A percentile compares a stretch with the other conserved stretches of the same genome.
Evolutionary conservation across 2,329 filamentous ascomycete species (phyloP).

Genomic region (Epichloe elymi): DNA sequence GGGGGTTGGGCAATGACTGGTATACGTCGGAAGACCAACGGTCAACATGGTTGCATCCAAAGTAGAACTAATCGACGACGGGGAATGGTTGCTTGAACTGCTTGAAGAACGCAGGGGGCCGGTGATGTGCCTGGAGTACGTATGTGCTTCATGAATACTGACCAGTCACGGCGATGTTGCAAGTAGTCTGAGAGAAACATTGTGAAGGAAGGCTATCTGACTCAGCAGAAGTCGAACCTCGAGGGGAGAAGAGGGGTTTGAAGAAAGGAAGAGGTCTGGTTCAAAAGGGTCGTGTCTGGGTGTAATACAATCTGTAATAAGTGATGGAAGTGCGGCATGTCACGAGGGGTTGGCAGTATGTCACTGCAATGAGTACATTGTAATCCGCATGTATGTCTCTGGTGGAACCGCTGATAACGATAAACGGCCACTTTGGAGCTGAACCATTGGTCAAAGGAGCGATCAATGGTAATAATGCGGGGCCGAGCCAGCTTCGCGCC

Average conservation of each 20-base stretch:
- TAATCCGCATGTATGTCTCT: background rate
- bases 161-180: constrained; percentile 61
- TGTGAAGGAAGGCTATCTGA: background rate
- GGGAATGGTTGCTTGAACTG: background rate
- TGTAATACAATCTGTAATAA: background rate
- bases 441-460: background rate
- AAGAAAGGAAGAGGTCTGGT: background rate
- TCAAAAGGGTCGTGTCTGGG: background rate
- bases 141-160: constrained; percentile 3
- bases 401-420: constrained; percentile 7
- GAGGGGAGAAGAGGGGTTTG: background rate
- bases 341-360: constrained; percentile 6
- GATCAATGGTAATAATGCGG: background rate
- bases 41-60: background rate
- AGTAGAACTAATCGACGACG: background rate
- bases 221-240: background rate
- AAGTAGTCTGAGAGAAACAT: constrained; percentile 45
- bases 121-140: background rate
- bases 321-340: constrained; percentile 4
- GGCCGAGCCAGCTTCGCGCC: background rate
- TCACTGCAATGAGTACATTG: background rate
- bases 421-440: constrained; percentile 1
- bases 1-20: background rate
- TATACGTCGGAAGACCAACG: background rate
- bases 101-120: background rate